These are phyloP conservation scores for Jatropha curcas DNA, from an alignment of 345 rosid genomes.

Conservation along the genomic window DNA sequence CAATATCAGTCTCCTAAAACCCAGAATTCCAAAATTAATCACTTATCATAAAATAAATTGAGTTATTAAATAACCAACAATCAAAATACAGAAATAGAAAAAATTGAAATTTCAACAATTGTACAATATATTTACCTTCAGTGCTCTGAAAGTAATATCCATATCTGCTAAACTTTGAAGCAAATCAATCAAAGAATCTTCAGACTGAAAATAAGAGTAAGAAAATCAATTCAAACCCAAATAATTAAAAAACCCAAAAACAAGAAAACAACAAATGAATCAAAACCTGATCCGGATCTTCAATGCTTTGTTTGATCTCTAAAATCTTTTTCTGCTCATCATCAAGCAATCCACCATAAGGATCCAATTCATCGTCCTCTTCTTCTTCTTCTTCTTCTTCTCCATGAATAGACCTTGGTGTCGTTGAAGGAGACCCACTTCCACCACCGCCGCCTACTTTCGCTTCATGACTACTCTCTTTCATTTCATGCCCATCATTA, in stretches of 20 bases:
- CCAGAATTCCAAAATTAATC: not conserved
- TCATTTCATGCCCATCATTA: slow-evolving; percentile 31
- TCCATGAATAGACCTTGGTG: slow-evolving; percentile 53
- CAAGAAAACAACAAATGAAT: not conserved
- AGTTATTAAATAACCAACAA: no score
- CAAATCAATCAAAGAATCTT: slow-evolving; percentile 81
- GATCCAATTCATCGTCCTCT: slow-evolving; percentile 47
- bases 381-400: slow-evolving; percentile 66
- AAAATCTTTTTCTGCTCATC: slow-evolving; percentile 84
- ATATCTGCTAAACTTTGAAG: slow-evolving; percentile 93
- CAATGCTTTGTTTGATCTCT: slow-evolving; percentile 82
- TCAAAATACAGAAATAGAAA: no score
- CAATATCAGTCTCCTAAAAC: slow-evolving; percentile 68
- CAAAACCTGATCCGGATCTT: slow-evolving; percentile 85
- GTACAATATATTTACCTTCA: slow-evolving; percentile 72
- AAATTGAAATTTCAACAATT: no score
- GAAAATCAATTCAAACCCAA: slow-evolving; percentile 20
- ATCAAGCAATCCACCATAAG: slow-evolving; percentile 85
- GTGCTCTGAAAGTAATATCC: slow-evolving; percentile 95
- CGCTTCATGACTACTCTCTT: slow-evolving; percentile 33
- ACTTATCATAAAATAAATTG: not conserved
- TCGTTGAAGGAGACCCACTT: slow-evolving; percentile 32
- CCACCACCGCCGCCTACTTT: slow-evolving; percentile 20
- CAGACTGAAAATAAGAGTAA: slow-evolving; percentile 57
- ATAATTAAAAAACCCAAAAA: slow-evolving; percentile 3